These are phyloP conservation scores for Teratosphaeria destructans DNA, from an alignment of 2,329 filamentous ascomycete species.

Conservation along the genomic window DNA sequence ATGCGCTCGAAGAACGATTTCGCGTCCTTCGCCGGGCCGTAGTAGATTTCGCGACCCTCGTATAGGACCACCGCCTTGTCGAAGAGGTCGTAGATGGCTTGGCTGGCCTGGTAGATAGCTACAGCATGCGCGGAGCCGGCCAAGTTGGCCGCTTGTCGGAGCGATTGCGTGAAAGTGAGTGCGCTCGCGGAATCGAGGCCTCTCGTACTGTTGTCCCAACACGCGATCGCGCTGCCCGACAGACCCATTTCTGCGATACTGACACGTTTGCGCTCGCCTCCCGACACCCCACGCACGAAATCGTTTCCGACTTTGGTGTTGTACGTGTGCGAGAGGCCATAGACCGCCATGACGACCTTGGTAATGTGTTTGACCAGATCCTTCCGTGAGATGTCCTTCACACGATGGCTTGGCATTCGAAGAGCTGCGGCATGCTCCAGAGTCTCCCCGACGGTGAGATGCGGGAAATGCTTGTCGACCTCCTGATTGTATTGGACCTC, in stretches of 20 bases:
- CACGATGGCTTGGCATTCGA: conserved; percentile 37
- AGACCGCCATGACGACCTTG: conserved; percentile 43
- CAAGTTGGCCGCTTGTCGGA: conserved; percentile 42
- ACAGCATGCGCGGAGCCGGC: conserved; percentile 43
- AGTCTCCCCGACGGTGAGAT: conserved; percentile 48
- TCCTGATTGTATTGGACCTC: conserved; percentile 35
- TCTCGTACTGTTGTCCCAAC: conserved; percentile 39
- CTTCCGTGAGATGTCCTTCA: conserved; percentile 29
- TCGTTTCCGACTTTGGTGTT: conserved; percentile 48
- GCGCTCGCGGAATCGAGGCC: conserved; percentile 49
- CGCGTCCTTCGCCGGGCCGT: conserved; percentile 51
- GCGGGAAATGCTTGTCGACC: conserved; percentile 45
- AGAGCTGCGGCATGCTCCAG: conserved; percentile 46
- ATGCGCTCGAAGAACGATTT: conserved; percentile 56
- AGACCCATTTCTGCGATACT: conserved; percentile 46
- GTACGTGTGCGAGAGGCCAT: conserved; percentile 45
- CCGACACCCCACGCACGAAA: conserved; percentile 51
- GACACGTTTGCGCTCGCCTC: conserved; percentile 45
- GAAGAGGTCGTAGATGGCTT: conserved; percentile 53
- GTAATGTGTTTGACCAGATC: conserved; percentile 37
- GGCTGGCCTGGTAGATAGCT: conserved; percentile 45
- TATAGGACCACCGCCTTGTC: conserved; percentile 68
- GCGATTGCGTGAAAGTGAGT: conserved; percentile 46
- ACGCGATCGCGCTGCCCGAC: conserved; percentile 28
- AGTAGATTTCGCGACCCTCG: conserved; percentile 69